Evolutionary conservation across 148 eudicot species (phyloP), one percentile per base, ranked within the genome.

Genomic region (Chenopodium formosanum): DNA sequence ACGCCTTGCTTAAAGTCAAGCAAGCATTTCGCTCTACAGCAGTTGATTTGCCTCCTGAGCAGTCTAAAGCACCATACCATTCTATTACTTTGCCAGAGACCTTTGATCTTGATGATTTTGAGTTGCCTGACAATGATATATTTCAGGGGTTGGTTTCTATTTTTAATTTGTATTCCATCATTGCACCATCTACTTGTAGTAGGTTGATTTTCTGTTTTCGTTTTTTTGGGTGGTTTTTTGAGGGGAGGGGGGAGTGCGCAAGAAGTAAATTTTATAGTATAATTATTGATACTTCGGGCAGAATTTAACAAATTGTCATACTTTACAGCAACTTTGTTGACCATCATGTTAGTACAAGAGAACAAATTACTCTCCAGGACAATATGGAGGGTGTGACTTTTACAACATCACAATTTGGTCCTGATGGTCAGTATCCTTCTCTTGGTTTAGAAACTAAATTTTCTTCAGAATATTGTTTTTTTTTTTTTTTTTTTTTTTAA

Each of bases 71-170:
- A 23, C 99, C 98, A n/a, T 94, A 94, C 81, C 99, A 96, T 83
- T 92, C 99, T 29, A 94, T 96, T 81, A 94, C 99, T 69, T 86
- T 96, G 82, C 99, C 99, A 17, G 99, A 96, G 89, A 96, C 98
- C 74, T 96, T 96, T 85, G 98, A 96, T 88, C 98, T 96, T 80
- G 99, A 96, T 84, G 98, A 94, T 81, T 96, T 96, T 89, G 99
- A 96, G 90, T 91, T 96, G 79, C 99, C 99, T 31, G 97, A 94
- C 72, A 89, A 85, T 84, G 97, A 93, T 58, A 80, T 86, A 78
- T 87, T 92, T 76, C 97, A 93, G 63, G 97, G 97, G 98, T 95
- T 69, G 20, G 91, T 91, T 68, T 67, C 31, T 9, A 29, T 58
- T 23, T 9, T 52, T 48, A 62, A 22, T 22, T 27, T 46, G 23